These are phyloP conservation scores for Hordeum marinum DNA, from an alignment of 176 grass and related monocot genomes.

Conservation along the genomic window DNA sequence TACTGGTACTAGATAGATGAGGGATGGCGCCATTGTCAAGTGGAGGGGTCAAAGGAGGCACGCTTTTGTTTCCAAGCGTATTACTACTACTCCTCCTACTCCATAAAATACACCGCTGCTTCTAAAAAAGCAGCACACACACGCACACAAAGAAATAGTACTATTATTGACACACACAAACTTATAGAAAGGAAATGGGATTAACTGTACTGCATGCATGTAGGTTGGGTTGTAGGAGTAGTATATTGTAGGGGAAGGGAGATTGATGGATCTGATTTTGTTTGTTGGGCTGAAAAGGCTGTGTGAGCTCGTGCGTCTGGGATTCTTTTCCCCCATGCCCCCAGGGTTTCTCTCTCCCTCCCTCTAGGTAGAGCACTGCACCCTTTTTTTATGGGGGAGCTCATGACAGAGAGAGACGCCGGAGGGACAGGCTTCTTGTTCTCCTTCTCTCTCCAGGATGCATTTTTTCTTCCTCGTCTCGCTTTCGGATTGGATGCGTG, in stretches of 20 bases:
- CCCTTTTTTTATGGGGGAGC: constrained; percentile 54
- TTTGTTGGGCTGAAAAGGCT: constrained; percentile 32
- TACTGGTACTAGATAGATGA: background rate
- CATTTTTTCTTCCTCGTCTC: constrained; percentile 8
- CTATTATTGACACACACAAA: background rate
- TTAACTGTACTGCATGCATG: background rate
- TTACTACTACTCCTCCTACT: background rate
- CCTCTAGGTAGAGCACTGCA: constrained; percentile 32
- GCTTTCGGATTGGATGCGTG: constrained; percentile 43
- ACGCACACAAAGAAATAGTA: background rate
- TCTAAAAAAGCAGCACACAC: background rate
- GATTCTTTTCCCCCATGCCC: constrained; percentile 76
- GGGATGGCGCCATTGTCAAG: background rate
- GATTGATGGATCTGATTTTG: constrained; percentile 25
- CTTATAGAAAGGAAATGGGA: background rate
- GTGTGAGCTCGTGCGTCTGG: constrained; percentile 52
- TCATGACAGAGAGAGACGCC: background rate
- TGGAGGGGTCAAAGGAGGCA: constrained; percentile 45
- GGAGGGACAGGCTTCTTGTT: constrained; percentile 11
- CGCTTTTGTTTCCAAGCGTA: constrained; percentile 40
- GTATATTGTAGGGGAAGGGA: constrained; percentile 17
- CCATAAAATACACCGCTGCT: background rate
- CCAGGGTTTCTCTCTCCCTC: constrained; percentile 27
- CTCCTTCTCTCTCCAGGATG: background rate
- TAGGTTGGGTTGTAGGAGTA: background rate